A percentile compares a stretch with the other conserved stretches of the same genome.
phyloP scores from a whole-genome alignment of 192 early-diverging fungal genomes.

The Thoreauomyces humboldtii region DNA sequence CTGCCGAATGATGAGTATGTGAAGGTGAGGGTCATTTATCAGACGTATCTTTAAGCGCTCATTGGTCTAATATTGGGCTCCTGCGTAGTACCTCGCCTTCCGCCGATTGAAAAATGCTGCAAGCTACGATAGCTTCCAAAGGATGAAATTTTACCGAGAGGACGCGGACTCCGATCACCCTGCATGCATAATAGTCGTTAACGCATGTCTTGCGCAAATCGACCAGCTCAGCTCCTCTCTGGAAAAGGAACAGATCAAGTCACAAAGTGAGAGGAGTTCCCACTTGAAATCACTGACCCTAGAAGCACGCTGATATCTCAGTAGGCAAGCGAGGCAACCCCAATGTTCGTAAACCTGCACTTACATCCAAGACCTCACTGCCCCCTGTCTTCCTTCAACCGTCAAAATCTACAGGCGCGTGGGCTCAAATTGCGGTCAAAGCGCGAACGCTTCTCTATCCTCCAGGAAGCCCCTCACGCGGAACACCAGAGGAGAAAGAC shows the following conservation, averaged over 20 bases:
- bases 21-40: background rate
- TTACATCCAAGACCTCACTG: too few relatives aligned
- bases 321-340: too few relatives aligned
- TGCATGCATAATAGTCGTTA: slow-evolving; percentile 3
- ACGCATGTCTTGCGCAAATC: slow-evolving; percentile 2
- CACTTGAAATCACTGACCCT: too few relatives aligned
- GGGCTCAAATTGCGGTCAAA: background rate
- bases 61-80: background rate
- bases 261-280: too few relatives aligned
- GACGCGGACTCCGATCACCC: background rate
- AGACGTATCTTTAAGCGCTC: background rate
- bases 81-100: slow-evolving; percentile 8
- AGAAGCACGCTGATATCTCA: too few relatives aligned
- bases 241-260: slow-evolving; percentile 18
- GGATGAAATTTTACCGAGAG: slow-evolving; percentile 8
- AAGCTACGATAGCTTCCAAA: background rate
- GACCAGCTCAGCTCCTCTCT: slow-evolving; percentile 2
- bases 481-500: too few relatives aligned
- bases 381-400: too few relatives aligned
- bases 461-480: slow-evolving; percentile 8
- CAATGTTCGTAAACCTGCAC: background rate
- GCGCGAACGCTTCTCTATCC: slow-evolving; percentile 1
- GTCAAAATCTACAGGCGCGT: too few relatives aligned
- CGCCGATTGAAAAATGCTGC: background rate
- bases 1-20: background rate